Percentiles rank a stretch among this genome's conserved stretches.
These are phyloP conservation scores for Pleurotus pulmonarius DNA, from an alignment of 768 basidiomycete species.

Conservation along the genomic window DNA sequence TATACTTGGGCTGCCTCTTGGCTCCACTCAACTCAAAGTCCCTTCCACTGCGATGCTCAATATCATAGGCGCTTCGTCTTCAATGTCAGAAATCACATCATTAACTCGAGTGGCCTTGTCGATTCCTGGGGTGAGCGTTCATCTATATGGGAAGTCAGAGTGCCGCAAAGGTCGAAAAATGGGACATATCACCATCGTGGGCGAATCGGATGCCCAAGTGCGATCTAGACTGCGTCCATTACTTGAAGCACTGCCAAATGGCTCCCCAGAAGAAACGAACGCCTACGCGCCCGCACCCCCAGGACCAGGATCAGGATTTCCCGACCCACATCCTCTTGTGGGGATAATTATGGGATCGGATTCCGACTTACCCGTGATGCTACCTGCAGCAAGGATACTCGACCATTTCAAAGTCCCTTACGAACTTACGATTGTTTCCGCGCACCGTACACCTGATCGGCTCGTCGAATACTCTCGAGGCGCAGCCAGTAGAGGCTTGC, in stretches of 20 bases:
- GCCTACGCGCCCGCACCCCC: constrained; percentile 47
- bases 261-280: constrained; percentile 43
- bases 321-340: constrained; percentile 73
- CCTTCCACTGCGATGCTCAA: constrained; percentile 92
- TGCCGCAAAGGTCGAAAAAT: constrained; percentile 92
- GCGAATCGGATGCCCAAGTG: constrained; percentile 73
- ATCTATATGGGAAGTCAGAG: constrained; percentile 93
- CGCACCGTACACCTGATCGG: constrained; percentile 90
- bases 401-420: constrained; percentile 82
- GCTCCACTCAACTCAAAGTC: constrained; percentile 83
- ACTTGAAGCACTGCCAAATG: constrained; percentile 58
- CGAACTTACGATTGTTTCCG: constrained; percentile 94
- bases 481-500: constrained; percentile 62
- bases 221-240: constrained; percentile 68
- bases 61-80: constrained; percentile 78
- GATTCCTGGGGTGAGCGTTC: constrained; percentile 74
- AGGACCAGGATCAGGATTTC: constrained; percentile 43
- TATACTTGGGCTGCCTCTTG: constrained; percentile 86
- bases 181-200: constrained; percentile 94
- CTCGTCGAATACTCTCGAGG: constrained; percentile 78
- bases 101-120: constrained; percentile 59
- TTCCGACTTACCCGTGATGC: constrained; percentile 93
- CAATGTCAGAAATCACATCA: constrained; percentile 53
- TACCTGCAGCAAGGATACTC: constrained; percentile 82
- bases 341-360: constrained; percentile 98